Percentiles rank a stretch among this genome's conserved stretches.
Conservation (phyloP, 805 yeast genomes). For the Pichia sporocuriosa region DNA sequence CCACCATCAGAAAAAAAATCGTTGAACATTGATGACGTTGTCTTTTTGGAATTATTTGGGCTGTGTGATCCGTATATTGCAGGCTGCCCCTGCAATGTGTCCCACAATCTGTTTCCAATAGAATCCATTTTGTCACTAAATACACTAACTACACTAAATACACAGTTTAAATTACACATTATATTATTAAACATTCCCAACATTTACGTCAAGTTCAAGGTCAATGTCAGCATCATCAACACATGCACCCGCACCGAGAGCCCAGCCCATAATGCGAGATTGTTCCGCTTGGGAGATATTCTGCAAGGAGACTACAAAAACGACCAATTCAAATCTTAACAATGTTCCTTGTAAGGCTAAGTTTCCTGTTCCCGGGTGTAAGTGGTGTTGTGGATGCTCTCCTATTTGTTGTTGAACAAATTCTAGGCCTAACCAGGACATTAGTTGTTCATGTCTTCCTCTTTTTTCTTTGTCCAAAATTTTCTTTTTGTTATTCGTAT, state of each 20-base stretch:
- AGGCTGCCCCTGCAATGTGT: slow-evolving; percentile 8
- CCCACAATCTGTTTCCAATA: slow-evolving; percentile 15
- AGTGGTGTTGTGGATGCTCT: too few relatives aligned
- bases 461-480: background rate
- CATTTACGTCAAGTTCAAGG: background rate
- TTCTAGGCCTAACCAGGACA: too few relatives aligned
- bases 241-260: background rate
- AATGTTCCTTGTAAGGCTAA: too few relatives aligned
- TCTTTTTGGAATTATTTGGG: background rate
- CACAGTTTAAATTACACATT: too few relatives aligned
- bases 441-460: too few relatives aligned
- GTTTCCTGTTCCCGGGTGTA: too few relatives aligned
- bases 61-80: background rate
- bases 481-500: too few relatives aligned
- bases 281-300: background rate
- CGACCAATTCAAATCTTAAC: background rate
- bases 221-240: too few relatives aligned
- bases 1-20: slow-evolving; percentile 1
- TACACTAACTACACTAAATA: background rate
- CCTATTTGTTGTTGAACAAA: too few relatives aligned
- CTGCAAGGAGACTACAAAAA: background rate
- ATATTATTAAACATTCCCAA: too few relatives aligned
- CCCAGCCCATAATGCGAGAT: slow-evolving; percentile 1
- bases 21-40: slow-evolving; percentile 2
- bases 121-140: slow-evolving; percentile 10